Base-by-base conservation (phyloP, 2,329 filamentous ascomycete genomes). In the Fusarium falciforme region DNA sequence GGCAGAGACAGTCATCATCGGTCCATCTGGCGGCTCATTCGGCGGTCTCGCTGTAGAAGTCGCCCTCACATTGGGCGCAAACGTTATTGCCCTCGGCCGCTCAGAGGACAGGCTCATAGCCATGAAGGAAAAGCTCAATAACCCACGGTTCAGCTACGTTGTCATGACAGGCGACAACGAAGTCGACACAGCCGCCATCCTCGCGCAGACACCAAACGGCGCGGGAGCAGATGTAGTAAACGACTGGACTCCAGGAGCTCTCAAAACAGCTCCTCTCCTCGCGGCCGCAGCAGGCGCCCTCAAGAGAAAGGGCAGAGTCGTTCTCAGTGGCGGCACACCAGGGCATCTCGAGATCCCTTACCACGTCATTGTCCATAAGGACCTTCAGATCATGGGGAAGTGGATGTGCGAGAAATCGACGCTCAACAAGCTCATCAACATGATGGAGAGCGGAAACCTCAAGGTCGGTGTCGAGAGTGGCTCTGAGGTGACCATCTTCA, bases 351-450 rank as follows among this genome's bases (percentile, higher is more conserved):
- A 65, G 12, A 65, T 68, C 10, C 55, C 66, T 5, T 65, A 68
- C 40, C 29, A 40, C 7, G 58, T 49, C 29, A 25, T 65, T 5
- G 44, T 61, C 6, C 61, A 68, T 44, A 65, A 60, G 20, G 61
- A 65, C 42, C 55, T 68, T 16, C 64, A 61, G 55, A 40, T 68
- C 55, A 65, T 61, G 44, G 66, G 61, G 36, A 68, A 68, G 35
- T 68, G 55, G 66, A 68, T 65, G 61, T 68, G 44, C 22, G 25
- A 47, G 6, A 47, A 38, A 2, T 44, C 27, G n/a, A 65, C 61
- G 0, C 29, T 68, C 7, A 49, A 57, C 5, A 58, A 60, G 12
- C 22, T 65, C 17, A 65, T 68, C 31, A 35, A 31, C 7, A 68
- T 68, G 61, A 61, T 68, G 17, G 42, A 68, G 31, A 64, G 58